Conservation (phyloP, 2,329 filamentous ascomycete species). For the Zymoseptoria brevis region DNA sequence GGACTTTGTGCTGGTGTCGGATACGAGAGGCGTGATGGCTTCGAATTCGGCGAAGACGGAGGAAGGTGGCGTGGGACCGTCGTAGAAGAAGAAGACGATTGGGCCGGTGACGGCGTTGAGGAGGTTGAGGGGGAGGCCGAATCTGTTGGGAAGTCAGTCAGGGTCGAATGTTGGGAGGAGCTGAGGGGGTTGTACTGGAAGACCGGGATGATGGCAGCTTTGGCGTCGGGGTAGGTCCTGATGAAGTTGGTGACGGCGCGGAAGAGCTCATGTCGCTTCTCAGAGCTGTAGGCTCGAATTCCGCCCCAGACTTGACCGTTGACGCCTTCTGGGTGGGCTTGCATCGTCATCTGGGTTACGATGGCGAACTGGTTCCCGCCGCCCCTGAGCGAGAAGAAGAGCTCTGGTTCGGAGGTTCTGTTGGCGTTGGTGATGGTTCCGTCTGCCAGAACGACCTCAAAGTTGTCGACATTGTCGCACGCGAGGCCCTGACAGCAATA, state of each 20-base stretch:
- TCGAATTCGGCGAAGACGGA: slow-evolving; percentile 14
- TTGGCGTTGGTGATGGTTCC: slow-evolving; percentile 43
- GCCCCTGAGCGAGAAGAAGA: slow-evolving; percentile 47
- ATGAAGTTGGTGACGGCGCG: slow-evolving; percentile 12
- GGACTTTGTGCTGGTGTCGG: slow-evolving; percentile 6
- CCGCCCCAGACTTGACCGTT: slow-evolving; percentile 17
- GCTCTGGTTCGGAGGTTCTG: slow-evolving; percentile 36
- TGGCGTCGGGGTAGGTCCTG: slow-evolving; percentile 10
- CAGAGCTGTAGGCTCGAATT: slow-evolving; percentile 11
- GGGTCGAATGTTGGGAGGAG: too few relatives aligned
- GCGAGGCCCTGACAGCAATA: slow-evolving; percentile 3
- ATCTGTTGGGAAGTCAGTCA: too few relatives aligned
- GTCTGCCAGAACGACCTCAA: slow-evolving; percentile 46
- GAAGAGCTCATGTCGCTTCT: slow-evolving; percentile 10
- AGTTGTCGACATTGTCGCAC: slow-evolving; percentile 14
- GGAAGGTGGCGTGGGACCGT: slow-evolving; percentile 10
- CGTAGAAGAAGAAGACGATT: slow-evolving; percentile 17
- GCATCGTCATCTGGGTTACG: slow-evolving; percentile 14
- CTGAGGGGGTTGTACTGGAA: too few relatives aligned
- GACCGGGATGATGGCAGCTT: slow-evolving; percentile 14
- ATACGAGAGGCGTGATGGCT: slow-evolving; percentile 2
- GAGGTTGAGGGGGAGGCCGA: slow-evolving; percentile 10
- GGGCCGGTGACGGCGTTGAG: slow-evolving; percentile 14
- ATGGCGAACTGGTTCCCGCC: slow-evolving; percentile 40
- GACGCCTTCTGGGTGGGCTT: slow-evolving; percentile 16